Percentiles rank a stretch among this genome's conserved stretches.
Evolutionary conservation across 257 asterid species (phyloP).

Genomic region (Solanum bulbocastanum): DNA sequence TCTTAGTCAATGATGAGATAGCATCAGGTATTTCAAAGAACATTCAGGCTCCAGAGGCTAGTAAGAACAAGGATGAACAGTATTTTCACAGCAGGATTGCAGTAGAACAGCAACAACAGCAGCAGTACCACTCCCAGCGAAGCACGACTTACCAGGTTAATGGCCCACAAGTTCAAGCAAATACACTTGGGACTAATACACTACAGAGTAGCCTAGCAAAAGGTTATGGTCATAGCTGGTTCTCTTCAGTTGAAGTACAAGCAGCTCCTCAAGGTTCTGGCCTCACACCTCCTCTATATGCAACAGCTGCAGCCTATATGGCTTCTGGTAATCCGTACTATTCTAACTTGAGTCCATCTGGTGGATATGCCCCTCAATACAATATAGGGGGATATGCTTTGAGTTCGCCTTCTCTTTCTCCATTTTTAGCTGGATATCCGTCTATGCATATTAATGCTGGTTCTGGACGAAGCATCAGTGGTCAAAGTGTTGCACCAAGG

Average conservation of each 20-base stretch:
- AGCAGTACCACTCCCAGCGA: conserved; percentile 31
- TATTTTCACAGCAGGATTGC: conserved; percentile 28
- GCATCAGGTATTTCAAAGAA: conserved; percentile 21
- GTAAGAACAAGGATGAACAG: conserved; percentile 26
- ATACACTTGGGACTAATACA: conserved; percentile 22
- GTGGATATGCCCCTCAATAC: conserved; percentile 59
- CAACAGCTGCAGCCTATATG: conserved; percentile 62
- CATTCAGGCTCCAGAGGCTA: conserved; percentile 14
- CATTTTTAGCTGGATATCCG: conserved; percentile 53
- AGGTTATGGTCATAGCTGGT: conserved; percentile 17
- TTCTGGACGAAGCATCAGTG: conserved; percentile 55
- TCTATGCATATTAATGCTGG: conserved; percentile 37
- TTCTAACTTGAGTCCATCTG: conserved; percentile 38
- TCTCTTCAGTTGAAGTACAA: conserved; percentile 43
- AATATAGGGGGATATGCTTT: conserved; percentile 50
- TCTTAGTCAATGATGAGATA: conserved; percentile 18
- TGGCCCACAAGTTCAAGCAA: conserved; percentile 32
- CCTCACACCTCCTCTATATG: conserved; percentile 49
- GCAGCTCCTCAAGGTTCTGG: conserved; percentile 41
- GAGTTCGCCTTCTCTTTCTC: conserved; percentile 51
- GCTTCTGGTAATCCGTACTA: conserved; percentile 53
- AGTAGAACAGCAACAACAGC: conserved; percentile 14
- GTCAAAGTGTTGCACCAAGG: conserved; percentile 35
- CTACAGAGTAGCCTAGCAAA: conserved; percentile 11
- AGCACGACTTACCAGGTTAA: conserved; percentile 30